Evolutionary conservation across 2,329 filamentous ascomycete genomes (phyloP), one percentile per base, ranked within the genome.

Genomic region (Cytospora paraplurivora): DNA sequence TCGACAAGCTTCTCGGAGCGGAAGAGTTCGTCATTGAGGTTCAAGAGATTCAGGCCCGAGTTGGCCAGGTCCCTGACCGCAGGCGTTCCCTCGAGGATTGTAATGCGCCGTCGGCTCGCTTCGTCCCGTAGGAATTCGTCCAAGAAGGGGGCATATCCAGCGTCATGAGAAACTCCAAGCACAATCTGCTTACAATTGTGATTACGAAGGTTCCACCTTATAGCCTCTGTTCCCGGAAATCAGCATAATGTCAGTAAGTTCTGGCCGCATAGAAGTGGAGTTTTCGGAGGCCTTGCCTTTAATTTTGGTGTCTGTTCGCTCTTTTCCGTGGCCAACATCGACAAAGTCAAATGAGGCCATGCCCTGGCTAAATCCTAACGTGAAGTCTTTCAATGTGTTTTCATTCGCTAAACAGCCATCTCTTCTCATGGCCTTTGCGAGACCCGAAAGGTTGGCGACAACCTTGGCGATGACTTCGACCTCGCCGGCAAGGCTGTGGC

Each of bases 271-370:
- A 33, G 27, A 44, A 56, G n/a, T n/a, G 41, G 38, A 5, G 17
- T 8, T 47, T 19, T n/a, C 50, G 38, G 37, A 35, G 41, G 53
- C 65, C 74, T 56, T 72, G 85, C 85, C 85, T 79, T 80, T 82
- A 67, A 89, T 83, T 72, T 88, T 88, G 54, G 79, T 80, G 70
- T 86, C 83, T 8, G 82, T 81, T 56, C 82, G 77, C 69, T 87
- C 84, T 71, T 86, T 86, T 52, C 81, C 81, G 68, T 80, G 75
- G 38, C 86, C 85, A 59, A 88, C 81, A 69, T 89, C 85, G 63
- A 88, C 76, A 75, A 88, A 88, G 72, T 88, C 85, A 75, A 88
- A 87, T 12, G 80, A 81, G 11, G 83, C 78, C 67, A 81, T 81
- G 64, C 78, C 81, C 72, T 86, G 84, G 56, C 82, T 86, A 75